phyloP scores from a whole-genome alignment of 2,329 filamentous ascomycete genomes.

The Aspergillus viridinutans region DNA sequence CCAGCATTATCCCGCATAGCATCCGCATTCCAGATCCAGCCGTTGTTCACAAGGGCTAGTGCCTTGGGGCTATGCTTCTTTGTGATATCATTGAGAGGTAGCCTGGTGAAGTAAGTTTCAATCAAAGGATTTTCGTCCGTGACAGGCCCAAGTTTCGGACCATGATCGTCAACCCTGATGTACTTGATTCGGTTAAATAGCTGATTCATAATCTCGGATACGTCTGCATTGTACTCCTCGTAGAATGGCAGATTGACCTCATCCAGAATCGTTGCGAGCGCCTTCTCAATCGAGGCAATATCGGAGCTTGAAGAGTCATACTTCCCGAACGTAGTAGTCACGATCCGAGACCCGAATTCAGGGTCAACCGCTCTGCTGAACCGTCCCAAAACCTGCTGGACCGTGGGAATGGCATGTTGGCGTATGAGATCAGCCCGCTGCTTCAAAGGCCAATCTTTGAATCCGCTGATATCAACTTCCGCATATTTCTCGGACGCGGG shows the following conservation, averaged over 20 bases:
- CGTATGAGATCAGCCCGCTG: constrained; percentile 59
- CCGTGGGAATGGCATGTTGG: constrained; percentile 65
- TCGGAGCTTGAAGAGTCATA: constrained; percentile 51
- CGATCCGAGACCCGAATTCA: constrained; percentile 62
- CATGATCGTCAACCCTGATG: constrained; percentile 84
- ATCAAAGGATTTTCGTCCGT: constrained; percentile 74
- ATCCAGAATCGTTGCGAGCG: constrained; percentile 63
- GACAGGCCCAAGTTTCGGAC: constrained; percentile 79
- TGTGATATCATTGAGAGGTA: constrained; percentile 75
- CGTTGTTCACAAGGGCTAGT: constrained; percentile 86
- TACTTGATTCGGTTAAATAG: constrained; percentile 95
- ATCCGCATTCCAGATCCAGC: constrained; percentile 98
- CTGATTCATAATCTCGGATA: constrained; percentile 80
- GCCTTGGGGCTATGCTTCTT: constrained; percentile 70
- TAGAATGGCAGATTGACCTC: constrained; percentile 86
- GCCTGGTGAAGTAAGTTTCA: constrained; percentile 89
- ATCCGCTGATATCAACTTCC: constrained; percentile 40
- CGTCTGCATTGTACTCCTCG: constrained; percentile 82
- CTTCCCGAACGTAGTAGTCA: constrained; percentile 65
- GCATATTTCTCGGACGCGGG: constrained; percentile 11
- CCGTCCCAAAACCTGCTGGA: constrained; percentile 72
- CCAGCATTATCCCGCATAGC: constrained; percentile 92
- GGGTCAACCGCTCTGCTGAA: constrained; percentile 70
- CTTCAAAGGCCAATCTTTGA: constrained; percentile 53
- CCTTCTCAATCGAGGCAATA: constrained; percentile 45